Evolutionary conservation across 2,329 filamentous ascomycete genomes (phyloP), one percentile per base, ranked within the genome.

Genomic region (Penicillium sp.): DNA sequence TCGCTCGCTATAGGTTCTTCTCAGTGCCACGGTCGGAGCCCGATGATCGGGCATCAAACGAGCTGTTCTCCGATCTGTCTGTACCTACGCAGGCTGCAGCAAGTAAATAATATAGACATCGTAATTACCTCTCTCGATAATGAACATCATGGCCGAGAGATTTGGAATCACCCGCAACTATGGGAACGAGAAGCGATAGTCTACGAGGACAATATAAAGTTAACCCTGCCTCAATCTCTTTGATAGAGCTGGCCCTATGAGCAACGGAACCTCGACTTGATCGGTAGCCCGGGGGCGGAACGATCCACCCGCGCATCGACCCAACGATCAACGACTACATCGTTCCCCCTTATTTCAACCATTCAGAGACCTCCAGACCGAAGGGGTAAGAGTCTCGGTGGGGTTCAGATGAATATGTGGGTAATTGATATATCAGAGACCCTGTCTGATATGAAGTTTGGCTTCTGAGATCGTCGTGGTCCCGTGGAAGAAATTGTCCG

Each of bases 331-430:
- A 25, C 25, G 16, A 35, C 37, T 46, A 46, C n/a, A n/a, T n/a
- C n/a, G 11, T 10, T 36, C 18, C 4, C 7, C 18, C 29, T 36
- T 31, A 44, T 37, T 49, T 25, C 16, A 14, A 12, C 18, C 25
- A 39, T 38, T 30, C 13, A 40, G n/a, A 29, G 6, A 13, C 3
- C 16, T 8, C 13, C 3, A 30, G 35, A 50, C 29, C 8, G 33
- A 50, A 46, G 34, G 35, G 41, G 46, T 19, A 31, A 34, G 30
- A 22, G 28, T n/a, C n/a, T 27, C 22, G 34, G n/a, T 28, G n/a
- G 41, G 46, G 46, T 28, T 40, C 36, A 36, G n/a, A 50, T 30
- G 27, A 36, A 40, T 27, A 27, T 31, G 31, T 37, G 31, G 39
- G 10, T 18, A 44, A 30, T 49, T 19, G 30, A 46, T 46, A 45